Evolutionary conservation across 2,329 filamentous ascomycete species (phyloP).

Genomic region (Sporothrix schenckii): DNA sequence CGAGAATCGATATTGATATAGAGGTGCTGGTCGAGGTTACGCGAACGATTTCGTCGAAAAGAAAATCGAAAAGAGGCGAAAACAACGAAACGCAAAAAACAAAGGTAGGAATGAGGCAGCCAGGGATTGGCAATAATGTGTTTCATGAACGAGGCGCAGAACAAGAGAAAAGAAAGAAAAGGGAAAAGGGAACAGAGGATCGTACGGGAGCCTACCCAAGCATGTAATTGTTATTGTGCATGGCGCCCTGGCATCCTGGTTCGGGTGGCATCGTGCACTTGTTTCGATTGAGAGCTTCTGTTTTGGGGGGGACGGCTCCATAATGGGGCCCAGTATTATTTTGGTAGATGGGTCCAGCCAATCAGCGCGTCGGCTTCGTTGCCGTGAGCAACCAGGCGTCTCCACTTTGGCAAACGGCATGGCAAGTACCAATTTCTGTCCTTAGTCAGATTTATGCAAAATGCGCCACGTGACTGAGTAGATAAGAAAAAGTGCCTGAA

Average conservation of each 20-base stretch:
- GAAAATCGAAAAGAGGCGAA: not conserved
- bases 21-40: not conserved
- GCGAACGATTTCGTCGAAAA: not conserved
- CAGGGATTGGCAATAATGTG: constrained; percentile 10
- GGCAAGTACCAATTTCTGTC: constrained; percentile 5
- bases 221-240: constrained; percentile 33
- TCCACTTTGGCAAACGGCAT: not conserved
- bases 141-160: constrained; percentile 17
- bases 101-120: not conserved
- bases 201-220: constrained; percentile 19
- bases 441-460: not conserved
- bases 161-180: constrained; percentile 5
- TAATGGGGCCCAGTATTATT: constrained; percentile 32
- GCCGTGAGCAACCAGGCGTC: constrained; percentile 37
- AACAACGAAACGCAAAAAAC: constrained; percentile 2
- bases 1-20: constrained; percentile 15
- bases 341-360: constrained; percentile 27
- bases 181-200: constrained; percentile 14
- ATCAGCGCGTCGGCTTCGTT: constrained; percentile 38
- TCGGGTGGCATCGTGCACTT: constrained; percentile 7
- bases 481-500: not conserved
- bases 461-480: constrained; percentile 20
- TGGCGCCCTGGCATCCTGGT: constrained; percentile 29
- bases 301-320: constrained; percentile 27
- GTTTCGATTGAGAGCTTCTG: constrained; percentile 25